Conservation (phyloP, 2,329 filamentous ascomycete genomes). For the Diaporthe helianthi region DNA sequence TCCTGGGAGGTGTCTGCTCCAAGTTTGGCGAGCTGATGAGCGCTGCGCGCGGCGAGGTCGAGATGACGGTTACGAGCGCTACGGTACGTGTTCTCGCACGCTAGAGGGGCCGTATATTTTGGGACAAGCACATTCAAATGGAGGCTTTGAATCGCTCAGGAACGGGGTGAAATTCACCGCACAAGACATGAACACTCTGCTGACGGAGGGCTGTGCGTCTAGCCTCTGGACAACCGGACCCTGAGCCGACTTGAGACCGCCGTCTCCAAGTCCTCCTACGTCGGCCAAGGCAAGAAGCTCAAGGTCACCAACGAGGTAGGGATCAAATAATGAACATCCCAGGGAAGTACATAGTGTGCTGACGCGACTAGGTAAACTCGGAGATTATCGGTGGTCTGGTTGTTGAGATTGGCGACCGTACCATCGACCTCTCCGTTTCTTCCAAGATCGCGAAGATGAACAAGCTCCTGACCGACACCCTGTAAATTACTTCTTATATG, state of each 20-base stretch:
- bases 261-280: constrained; percentile 87
- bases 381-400: constrained; percentile 93
- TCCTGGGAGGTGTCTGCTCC: constrained; percentile 80
- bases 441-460: constrained; percentile 97
- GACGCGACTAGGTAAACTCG: constrained; percentile 76
- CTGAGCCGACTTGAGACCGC: constrained; percentile 86
- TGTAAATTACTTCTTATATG: constrained; percentile 71
- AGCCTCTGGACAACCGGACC: constrained; percentile 88
- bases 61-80: constrained; percentile 90
- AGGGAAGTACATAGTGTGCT: neutral
- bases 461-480: constrained; percentile 94
- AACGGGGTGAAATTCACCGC: neutral
- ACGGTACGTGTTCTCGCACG: constrained; percentile 64
- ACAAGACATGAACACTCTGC: constrained; percentile 29
- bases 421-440: constrained; percentile 96
- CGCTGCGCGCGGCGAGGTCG: constrained; percentile 89
- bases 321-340: neutral
- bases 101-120: neutral
- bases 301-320: constrained; percentile 88
- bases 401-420: constrained; percentile 96
- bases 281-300: constrained; percentile 93
- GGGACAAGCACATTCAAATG: neutral
- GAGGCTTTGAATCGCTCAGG: neutral
- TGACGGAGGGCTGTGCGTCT: constrained; percentile 38
- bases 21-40: constrained; percentile 91